Evolutionary conservation across 306 rosid species (phyloP).

Genomic region (Lathyrus oleraceus): DNA sequence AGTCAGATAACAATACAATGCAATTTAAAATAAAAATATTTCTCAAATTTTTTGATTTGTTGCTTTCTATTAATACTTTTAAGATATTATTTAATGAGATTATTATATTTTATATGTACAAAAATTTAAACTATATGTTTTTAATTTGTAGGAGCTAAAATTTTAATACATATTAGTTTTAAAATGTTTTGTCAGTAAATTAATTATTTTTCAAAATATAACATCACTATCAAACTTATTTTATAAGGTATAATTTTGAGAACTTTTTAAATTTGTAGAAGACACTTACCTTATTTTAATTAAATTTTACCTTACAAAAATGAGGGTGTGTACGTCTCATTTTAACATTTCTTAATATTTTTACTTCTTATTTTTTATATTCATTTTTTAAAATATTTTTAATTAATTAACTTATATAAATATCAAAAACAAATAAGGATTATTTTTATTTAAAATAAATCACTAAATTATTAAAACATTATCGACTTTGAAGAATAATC

Average conservation of each 20-base stretch:
- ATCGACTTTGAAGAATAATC: too few species aligned
- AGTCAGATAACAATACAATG: neutral
- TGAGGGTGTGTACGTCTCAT: neutral
- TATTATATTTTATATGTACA: neutral
- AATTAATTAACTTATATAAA: too few species aligned
- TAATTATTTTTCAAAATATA: neutral
- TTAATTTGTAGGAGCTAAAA: neutral
- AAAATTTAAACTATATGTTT: too few species aligned
- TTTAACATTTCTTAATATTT: neutral
- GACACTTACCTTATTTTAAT: neutral
- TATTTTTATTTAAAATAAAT: too few species aligned
- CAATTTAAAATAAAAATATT: neutral
- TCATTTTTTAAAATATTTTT: too few species aligned
- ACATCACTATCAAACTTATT: neutral
- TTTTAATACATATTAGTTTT: neutral
- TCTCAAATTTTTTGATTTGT: neutral
- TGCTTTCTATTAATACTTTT: neutral
- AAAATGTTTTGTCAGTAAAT: neutral
- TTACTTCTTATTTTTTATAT: too few species aligned
- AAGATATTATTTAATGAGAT: neutral
- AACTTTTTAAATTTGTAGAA: neutral
- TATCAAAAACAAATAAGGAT: too few species aligned
- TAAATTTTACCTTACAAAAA: neutral
- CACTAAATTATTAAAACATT: too few species aligned
- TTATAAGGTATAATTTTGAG: neutral